Evolutionary conservation across 805 yeast genomes (phyloP).

Genomic region (Suhomyces sp.): DNA sequence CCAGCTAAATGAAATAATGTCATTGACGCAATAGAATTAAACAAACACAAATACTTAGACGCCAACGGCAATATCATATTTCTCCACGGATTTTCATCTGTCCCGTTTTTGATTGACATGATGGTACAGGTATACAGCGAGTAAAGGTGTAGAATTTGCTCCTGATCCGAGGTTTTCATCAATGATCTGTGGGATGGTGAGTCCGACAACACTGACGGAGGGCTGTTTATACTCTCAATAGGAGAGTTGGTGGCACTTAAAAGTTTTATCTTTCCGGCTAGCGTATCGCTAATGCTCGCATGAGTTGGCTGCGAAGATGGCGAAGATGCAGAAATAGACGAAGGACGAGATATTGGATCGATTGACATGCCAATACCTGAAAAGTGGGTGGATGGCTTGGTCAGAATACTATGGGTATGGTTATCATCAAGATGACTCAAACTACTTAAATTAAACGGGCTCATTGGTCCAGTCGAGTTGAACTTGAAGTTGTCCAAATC

Average conservation of each 20-base stretch:
- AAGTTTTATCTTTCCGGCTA: not conserved
- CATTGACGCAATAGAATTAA: slow-evolving; percentile 65
- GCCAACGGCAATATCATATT: slow-evolving; percentile 56
- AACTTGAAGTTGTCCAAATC: slow-evolving; percentile 13
- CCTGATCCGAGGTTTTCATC: slow-evolving; percentile 29
- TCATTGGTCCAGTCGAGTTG: slow-evolving; percentile 23
- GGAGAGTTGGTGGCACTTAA: slow-evolving; percentile 3
- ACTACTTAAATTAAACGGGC: slow-evolving; percentile 20
- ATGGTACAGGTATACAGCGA: slow-evolving; percentile 41
- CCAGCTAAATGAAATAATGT: slow-evolving; percentile 56
- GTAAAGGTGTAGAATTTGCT: slow-evolving; percentile 34
- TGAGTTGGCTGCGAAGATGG: not conserved
- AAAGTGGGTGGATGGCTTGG: not conserved
- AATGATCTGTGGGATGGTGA: slow-evolving; percentile 13
- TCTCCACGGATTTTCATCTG: slow-evolving; percentile 68
- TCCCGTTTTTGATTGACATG: slow-evolving; percentile 64
- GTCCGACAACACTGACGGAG: slow-evolving; percentile 1
- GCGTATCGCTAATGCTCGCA: not conserved
- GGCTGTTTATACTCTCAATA: not conserved
- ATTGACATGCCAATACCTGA: not conserved
- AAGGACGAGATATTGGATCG: not conserved
- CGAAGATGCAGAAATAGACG: not conserved
- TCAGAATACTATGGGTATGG: not conserved
- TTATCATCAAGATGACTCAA: not conserved
- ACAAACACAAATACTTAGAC: slow-evolving; percentile 50